phyloP scores from a whole-genome alignment of 225 moss, liverwort and hornwort species.

The Bryoerythrophyllum caledonicum region DNA sequence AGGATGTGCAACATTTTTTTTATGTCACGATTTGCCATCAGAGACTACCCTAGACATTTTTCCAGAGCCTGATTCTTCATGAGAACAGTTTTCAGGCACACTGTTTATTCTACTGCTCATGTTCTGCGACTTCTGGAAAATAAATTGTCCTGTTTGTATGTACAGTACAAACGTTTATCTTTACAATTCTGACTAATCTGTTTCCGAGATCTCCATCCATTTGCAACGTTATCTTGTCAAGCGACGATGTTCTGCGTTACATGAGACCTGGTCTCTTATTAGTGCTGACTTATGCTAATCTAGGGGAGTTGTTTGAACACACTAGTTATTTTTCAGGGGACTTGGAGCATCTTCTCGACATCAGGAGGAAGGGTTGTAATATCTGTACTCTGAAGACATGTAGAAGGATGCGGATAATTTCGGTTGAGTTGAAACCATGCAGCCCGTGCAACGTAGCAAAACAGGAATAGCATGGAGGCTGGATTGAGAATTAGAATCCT shows the following conservation, averaged over 20 bases:
- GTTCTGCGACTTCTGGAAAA: constrained; percentile 28
- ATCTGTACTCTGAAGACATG: not conserved
- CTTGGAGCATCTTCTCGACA: not conserved
- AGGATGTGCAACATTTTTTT: constrained; percentile 25
- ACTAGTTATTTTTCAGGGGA: not conserved
- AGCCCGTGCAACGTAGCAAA: not conserved
- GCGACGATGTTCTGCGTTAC: not conserved
- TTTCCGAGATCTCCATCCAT: not conserved
- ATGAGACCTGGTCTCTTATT: not conserved
- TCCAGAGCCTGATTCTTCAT: constrained; percentile 18
- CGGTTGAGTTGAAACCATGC: not conserved
- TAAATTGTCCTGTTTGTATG: constrained; percentile 22
- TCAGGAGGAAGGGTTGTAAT: not conserved
- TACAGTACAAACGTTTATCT: constrained; percentile 26
- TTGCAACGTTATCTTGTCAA: not conserved
- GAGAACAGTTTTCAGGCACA: constrained; percentile 29
- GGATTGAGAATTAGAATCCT: not conserved
- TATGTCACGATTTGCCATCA: constrained; percentile 24
- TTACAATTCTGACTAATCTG: not conserved
- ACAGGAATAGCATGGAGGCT: not conserved
- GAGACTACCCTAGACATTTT: constrained; percentile 32
- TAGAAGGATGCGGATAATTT: not conserved
- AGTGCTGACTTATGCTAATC: not conserved
- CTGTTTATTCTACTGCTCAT: constrained; percentile 16
- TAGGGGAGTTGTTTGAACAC: not conserved